phyloP scores from a whole-genome alignment of 2,329 filamentous ascomycete genomes.

The Epichloe bromicola region DNA sequence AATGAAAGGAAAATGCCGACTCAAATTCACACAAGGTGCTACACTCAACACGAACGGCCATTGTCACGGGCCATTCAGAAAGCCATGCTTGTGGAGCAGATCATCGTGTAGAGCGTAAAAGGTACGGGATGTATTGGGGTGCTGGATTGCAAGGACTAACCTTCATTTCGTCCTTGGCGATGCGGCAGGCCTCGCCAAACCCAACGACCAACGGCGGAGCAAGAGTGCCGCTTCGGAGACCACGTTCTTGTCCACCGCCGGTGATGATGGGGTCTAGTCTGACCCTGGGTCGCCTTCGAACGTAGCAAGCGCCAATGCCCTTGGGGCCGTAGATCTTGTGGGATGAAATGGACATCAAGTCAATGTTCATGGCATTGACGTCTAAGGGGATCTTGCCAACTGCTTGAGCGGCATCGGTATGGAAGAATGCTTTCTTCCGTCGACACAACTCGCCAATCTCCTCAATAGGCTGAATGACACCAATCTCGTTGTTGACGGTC shows the following conservation, averaged over 20 bases:
- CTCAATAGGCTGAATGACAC: slow-evolving; percentile 91
- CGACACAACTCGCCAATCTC: slow-evolving; percentile 90
- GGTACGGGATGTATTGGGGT: slow-evolving; percentile 2
- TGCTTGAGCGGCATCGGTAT: slow-evolving; percentile 90
- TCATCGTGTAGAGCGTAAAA: slow-evolving; percentile 48
- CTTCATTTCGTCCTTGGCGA: slow-evolving; percentile 79
- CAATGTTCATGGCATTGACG: slow-evolving; percentile 95
- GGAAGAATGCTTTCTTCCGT: slow-evolving; percentile 90
- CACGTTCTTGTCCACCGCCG: slow-evolving; percentile 91
- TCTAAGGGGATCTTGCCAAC: slow-evolving; percentile 97
- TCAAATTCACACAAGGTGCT: slow-evolving; percentile 52
- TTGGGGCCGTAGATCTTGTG: slow-evolving; percentile 99
- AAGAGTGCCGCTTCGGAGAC: slow-evolving; percentile 84
- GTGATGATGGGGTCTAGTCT: slow-evolving; percentile 92
- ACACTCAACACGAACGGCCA: slow-evolving; percentile 44
- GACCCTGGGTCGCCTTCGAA: slow-evolving; percentile 82
- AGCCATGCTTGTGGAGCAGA: slow-evolving; percentile 78
- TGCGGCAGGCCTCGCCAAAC: slow-evolving; percentile 88
- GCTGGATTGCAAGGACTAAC: slow-evolving; percentile 43
- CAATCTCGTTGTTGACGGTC: slow-evolving; percentile 99
- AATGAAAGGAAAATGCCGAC: not conserved
- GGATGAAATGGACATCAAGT: slow-evolving; percentile 96
- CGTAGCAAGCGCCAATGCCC: slow-evolving; percentile 92
- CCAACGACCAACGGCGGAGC: slow-evolving; percentile 81
- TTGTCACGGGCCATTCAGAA: slow-evolving; percentile 63